phyloP scores from a whole-genome alignment of 163 green algal genomes.

The Scenedesmus sp. region DNA sequence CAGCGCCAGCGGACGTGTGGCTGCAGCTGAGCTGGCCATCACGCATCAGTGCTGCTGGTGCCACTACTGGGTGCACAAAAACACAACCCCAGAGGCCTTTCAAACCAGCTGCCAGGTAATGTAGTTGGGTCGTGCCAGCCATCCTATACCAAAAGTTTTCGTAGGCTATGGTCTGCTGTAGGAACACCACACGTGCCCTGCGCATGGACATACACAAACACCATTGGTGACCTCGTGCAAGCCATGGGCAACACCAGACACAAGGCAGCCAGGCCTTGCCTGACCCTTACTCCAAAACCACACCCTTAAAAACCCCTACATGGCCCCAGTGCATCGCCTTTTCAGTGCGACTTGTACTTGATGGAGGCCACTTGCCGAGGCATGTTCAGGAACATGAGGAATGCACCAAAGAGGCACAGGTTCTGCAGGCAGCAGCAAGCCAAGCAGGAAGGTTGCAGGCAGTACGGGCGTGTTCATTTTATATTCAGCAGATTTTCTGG shows the following conservation, averaged over 20 bases:
- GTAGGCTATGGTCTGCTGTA: no score
- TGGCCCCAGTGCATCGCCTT: neutral
- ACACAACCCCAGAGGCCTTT: neutral
- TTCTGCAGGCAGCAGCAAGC: conserved; percentile 21
- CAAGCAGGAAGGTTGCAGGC: neutral
- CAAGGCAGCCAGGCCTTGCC: neutral
- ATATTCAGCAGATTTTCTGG: no score
- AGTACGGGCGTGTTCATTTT: neutral
- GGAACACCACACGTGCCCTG: no score
- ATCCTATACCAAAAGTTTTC: no score
- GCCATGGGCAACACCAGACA: neutral
- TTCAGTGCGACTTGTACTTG: conserved; percentile 23
- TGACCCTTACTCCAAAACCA: neutral
- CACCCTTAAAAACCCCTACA: neutral
- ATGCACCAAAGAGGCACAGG: conserved; percentile 34
- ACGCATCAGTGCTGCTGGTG: neutral
- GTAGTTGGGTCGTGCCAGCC: neutral
- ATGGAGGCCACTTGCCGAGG: neutral
- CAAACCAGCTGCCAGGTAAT: neutral
- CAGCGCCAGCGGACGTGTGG: conserved; percentile 7
- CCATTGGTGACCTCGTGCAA: neutral
- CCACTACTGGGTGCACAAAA: neutral
- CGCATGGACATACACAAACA: neutral
- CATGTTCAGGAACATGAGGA: conserved; percentile 34
- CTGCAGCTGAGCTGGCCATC: neutral